A percentile compares a stretch with the other conserved stretches of the same genome.
phyloP scores from a whole-genome alignment of 345 rosid species.

The Hibiscus syriacus region DNA sequence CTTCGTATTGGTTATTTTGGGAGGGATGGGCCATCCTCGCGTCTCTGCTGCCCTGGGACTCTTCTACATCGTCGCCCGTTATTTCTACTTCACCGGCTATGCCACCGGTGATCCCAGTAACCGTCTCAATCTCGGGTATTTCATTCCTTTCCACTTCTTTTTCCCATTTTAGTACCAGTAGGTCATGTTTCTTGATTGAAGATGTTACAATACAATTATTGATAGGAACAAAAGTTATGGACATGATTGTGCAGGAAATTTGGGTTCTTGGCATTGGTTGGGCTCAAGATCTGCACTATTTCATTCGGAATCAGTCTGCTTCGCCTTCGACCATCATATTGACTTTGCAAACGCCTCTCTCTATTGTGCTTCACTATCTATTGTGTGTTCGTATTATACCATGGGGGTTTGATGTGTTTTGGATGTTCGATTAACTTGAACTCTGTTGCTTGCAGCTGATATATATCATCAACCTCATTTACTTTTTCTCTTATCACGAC shows the following conservation, averaged over 20 bases:
- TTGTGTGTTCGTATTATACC: too few species aligned
- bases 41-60: conserved; percentile 22
- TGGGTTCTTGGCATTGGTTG: conserved; percentile 51
- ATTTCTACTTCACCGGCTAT: conserved; percentile 69
- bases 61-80: conserved; percentile 28
- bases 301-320: conserved; percentile 62
- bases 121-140: conserved; percentile 71
- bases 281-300: conserved; percentile 56
- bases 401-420: not conserved
- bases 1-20: conserved; percentile 58
- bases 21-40: conserved; percentile 76
- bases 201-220: too few species aligned
- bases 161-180: not conserved
- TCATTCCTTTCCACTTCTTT: not conserved
- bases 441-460: not conserved
- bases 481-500: too few species aligned
- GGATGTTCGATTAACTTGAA: not conserved
- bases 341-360: not conserved
- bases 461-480: too few species aligned
- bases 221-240: too few species aligned
- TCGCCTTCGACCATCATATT: conserved; percentile 5
- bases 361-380: not conserved
- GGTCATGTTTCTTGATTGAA: too few species aligned
- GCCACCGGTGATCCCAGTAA: conserved; percentile 64
- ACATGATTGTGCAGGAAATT: conserved; percentile 41